Percentiles rank a stretch among this genome's conserved stretches.
Evolutionary conservation across 208 protist species (phyloP).

Genomic region (Crithidia brevicula): DNA sequence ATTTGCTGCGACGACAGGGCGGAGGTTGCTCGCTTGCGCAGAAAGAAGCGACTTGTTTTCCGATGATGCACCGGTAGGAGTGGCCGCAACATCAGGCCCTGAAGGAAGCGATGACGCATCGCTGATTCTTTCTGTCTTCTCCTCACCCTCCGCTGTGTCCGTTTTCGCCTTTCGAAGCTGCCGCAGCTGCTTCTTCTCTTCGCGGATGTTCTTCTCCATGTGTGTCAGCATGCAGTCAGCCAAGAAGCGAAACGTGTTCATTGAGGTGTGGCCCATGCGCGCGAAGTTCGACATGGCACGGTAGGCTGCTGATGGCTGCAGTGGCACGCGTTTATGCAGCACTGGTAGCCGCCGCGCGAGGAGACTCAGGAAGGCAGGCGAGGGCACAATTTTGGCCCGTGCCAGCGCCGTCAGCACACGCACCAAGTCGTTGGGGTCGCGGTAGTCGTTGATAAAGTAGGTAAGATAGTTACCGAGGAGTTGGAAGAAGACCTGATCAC

Average conservation of each 20-base stretch:
- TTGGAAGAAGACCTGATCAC: slow-evolving; percentile 78
- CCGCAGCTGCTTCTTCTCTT: slow-evolving; percentile 37
- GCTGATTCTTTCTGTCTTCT: too few relatives aligned
- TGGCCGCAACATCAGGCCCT: too few relatives aligned
- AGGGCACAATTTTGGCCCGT: slow-evolving; percentile 75
- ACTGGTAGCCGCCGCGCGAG: slow-evolving; percentile 70
- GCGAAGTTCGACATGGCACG: slow-evolving; percentile 68
- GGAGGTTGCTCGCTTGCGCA: too few relatives aligned
- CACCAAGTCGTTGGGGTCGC: slow-evolving; percentile 62
- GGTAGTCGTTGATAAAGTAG: slow-evolving; percentile 70
- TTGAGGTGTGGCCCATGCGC: slow-evolving; percentile 69
- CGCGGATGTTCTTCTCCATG: slow-evolving; percentile 55
- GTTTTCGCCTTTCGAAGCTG: not conserved
- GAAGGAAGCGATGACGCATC: too few relatives aligned
- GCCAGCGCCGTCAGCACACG: slow-evolving; percentile 74
- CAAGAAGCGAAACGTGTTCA: slow-evolving; percentile 80
- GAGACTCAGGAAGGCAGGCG: slow-evolving; percentile 59
- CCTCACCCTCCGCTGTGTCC: not conserved
- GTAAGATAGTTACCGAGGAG: slow-evolving; percentile 64
- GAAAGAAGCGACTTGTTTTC: too few relatives aligned
- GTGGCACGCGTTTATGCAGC: slow-evolving; percentile 54
- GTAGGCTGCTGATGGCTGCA: slow-evolving; percentile 63
- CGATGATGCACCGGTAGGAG: too few relatives aligned
- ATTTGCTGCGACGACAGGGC: too few relatives aligned
- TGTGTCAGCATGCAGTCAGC: slow-evolving; percentile 55